phyloP scores from a whole-genome alignment of 139 green algal genomes.

The Chlamydomonas eustigma region DNA sequence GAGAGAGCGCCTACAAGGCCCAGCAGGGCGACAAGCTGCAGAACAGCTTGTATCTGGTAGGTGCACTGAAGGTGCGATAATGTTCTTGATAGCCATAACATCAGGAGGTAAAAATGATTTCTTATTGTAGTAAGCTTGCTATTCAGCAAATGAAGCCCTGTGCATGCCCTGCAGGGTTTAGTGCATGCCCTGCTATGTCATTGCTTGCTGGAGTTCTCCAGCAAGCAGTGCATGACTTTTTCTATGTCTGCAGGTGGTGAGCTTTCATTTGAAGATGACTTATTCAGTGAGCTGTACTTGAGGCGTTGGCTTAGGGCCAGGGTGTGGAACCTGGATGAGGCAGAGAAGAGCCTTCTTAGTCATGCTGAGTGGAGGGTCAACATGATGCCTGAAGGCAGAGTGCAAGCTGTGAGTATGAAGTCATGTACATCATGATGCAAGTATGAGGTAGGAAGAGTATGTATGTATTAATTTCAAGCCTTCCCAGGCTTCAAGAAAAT shows the following conservation, averaged over 20 bases:
- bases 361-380: conserved; percentile 34
- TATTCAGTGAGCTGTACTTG: conserved; percentile 22
- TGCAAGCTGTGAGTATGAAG: conserved; percentile 4
- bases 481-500: too few relatives aligned
- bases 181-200: neutral
- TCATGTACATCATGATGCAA: too few relatives aligned
- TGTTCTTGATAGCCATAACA: too few relatives aligned
- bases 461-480: too few relatives aligned
- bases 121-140: neutral
- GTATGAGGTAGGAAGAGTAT: too few relatives aligned
- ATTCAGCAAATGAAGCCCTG: neutral
- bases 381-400: conserved; percentile 20
- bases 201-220: neutral
- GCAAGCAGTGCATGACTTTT: neutral
- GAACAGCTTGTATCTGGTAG: conserved; percentile 19
- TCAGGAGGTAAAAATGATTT: neutral
- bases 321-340: conserved; percentile 27
- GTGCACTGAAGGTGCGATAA: too few relatives aligned
- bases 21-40: neutral
- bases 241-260: conserved; percentile 27
- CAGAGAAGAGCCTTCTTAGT: conserved; percentile 8
- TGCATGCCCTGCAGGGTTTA: neutral
- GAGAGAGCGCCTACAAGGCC: neutral
- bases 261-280: conserved; percentile 16
- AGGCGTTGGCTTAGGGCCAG: conserved; percentile 33